Percentiles rank a stretch among this genome's conserved stretches.
Conservation (phyloP, 164 flowering plant genomes). For the Chimonanthus praecox region DNA sequence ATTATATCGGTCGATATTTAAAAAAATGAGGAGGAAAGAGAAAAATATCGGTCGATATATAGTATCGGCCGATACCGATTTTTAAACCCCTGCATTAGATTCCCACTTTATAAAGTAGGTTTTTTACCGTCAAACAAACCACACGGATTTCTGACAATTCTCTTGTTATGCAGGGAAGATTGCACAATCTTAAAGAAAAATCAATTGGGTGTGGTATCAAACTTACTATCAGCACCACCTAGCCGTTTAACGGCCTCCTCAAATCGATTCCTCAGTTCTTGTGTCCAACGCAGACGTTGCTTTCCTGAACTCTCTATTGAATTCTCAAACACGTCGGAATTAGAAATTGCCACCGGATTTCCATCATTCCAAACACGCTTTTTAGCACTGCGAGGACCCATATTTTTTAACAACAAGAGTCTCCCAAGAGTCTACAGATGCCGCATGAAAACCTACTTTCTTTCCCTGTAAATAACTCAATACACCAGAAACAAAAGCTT, state of each 20-base stretch:
- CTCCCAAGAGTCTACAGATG: neutral
- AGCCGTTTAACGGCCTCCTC: conserved; percentile 60
- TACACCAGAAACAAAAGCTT: neutral
- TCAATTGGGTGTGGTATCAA: neutral
- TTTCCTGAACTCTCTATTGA: conserved; percentile 30
- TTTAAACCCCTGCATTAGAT: no score
- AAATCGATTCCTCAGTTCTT: conserved; percentile 54
- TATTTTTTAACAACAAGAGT: neutral
- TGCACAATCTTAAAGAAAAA: no score
- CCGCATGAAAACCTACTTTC: neutral
- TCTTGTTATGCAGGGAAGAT: no score
- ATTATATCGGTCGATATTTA: no score
- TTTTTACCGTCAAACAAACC: no score
- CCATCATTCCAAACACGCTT: neutral
- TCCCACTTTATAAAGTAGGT: no score
- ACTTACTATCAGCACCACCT: conserved; percentile 79
- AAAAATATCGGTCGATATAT: no score
- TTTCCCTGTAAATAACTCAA: neutral
- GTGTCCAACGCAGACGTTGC: conserved; percentile 64
- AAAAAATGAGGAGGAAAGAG: no score
- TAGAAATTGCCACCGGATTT: neutral
- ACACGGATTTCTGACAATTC: no score
- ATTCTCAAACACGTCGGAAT: conserved; percentile 27
- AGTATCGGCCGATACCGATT: no score
- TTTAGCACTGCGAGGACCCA: neutral